Evolutionary conservation across 306 rosid species (phyloP).

Genomic region (Carpinus fangiana): DNA sequence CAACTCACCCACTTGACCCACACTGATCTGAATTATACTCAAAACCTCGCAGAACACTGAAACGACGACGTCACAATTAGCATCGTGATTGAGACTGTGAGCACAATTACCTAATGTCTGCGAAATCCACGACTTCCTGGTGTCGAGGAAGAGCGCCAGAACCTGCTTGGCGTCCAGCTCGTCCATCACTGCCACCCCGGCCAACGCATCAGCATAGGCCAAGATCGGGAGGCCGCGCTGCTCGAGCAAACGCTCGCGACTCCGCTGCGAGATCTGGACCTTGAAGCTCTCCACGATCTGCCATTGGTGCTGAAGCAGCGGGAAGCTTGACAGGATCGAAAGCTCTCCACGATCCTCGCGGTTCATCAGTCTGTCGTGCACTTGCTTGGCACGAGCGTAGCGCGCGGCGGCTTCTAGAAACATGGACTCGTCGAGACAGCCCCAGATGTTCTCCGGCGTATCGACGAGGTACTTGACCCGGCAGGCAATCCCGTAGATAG

Average conservation of each 20-base stretch:
- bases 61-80: constrained; percentile 55
- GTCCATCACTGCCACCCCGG: constrained; percentile 78
- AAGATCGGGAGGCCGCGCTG: constrained; percentile 62
- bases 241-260: constrained; percentile 76
- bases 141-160: constrained; percentile 67
- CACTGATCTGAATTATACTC: constrained; percentile 83
- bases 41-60: constrained; percentile 76
- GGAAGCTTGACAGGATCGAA: constrained; percentile 65
- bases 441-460: constrained; percentile 96
- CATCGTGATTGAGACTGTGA: constrained; percentile 14
- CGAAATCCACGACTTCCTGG: constrained; percentile 80
- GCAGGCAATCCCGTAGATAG: constrained; percentile 72
- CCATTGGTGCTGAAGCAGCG: constrained; percentile 96
- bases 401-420: constrained; percentile 89
- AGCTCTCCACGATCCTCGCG: constrained; percentile 25
- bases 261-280: constrained; percentile 91
- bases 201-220: constrained; percentile 82
- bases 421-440: constrained; percentile 92
- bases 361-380: constrained; percentile 41
- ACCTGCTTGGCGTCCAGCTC: constrained; percentile 70
- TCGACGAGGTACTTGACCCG: constrained; percentile 94
- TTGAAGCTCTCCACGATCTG: constrained; percentile 95
- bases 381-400: constrained; percentile 79
- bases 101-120: constrained; percentile 55
- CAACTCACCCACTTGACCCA: constrained; percentile 94